phyloP scores from a whole-genome alignment of 2,329 filamentous ascomycete species.

The Trichophyton equinum region DNA sequence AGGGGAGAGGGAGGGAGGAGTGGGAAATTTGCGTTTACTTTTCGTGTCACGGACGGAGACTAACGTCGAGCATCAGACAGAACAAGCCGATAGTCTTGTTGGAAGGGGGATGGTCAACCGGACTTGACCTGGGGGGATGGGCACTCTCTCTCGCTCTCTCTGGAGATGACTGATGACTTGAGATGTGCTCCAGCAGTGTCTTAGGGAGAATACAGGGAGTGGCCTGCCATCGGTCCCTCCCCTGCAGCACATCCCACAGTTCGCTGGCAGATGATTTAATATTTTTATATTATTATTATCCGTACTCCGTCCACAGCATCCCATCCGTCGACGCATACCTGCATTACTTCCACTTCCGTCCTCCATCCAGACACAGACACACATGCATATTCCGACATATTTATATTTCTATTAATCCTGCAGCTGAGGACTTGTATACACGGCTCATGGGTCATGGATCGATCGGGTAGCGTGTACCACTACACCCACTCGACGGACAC shows the following conservation, averaged over 20 bases:
- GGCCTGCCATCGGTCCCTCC: background rate
- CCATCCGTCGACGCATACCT: no score
- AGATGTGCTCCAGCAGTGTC: background rate
- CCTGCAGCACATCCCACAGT: background rate
- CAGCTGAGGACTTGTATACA: background rate
- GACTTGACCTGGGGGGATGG: no score
- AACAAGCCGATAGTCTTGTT: background rate
- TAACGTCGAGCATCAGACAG: background rate
- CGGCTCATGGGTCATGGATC: background rate
- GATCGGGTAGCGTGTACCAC: background rate
- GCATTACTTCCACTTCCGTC: no score
- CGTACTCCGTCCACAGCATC: background rate
- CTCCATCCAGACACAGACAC: no score
- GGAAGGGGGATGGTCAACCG: background rate
- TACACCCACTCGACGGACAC: background rate
- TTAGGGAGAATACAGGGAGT: background rate
- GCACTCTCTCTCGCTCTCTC: no score
- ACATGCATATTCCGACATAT: no score
- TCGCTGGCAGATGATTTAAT: background rate
- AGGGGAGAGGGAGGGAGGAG: background rate
- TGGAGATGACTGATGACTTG: no score
- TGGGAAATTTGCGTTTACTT: background rate
- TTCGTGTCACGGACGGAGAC: conserved; percentile 2
- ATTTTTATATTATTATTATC: background rate
- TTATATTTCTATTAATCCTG: background rate